Evolutionary conservation across 495 filamentous ascomycete genomes (phyloP).

Genomic region (Monascus purpureus): DNA sequence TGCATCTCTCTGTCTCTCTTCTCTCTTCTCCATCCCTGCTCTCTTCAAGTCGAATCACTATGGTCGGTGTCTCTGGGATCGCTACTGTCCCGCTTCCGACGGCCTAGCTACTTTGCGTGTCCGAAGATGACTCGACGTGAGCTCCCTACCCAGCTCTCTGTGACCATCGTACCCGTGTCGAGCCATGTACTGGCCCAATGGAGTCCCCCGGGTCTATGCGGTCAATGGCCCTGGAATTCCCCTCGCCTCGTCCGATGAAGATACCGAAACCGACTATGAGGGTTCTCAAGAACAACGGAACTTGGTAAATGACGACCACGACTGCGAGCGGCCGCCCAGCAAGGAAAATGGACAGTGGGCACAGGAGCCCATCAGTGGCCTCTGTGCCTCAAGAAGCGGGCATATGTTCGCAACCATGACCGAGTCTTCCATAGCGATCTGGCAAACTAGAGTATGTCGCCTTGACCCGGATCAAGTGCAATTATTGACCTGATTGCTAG

Average conservation of each 20-base stretch:
- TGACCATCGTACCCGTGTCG: slow-evolving; percentile 13
- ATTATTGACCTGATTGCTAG: slow-evolving; percentile 36
- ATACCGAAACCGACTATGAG: slow-evolving; percentile 5
- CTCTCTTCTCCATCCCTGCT: background rate
- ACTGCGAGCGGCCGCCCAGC: slow-evolving; percentile 6
- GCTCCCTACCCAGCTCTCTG: slow-evolving; percentile 11
- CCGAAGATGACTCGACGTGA: slow-evolving; percentile 30
- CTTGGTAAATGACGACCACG: slow-evolving; percentile 4
- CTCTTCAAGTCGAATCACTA: slow-evolving; percentile 3
- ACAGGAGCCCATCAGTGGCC: slow-evolving; percentile 51
- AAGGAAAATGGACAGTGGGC: slow-evolving; percentile 23
- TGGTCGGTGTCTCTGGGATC: slow-evolving; percentile 11
- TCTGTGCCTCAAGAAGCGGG: slow-evolving; percentile 68
- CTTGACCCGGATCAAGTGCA: slow-evolving; percentile 3
- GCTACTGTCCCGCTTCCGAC: slow-evolving; percentile 8
- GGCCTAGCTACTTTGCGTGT: slow-evolving; percentile 4
- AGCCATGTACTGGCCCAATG: slow-evolving; percentile 96
- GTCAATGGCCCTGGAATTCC: slow-evolving; percentile 43
- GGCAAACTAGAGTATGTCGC: slow-evolving; percentile 78
- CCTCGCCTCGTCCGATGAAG: slow-evolving; percentile 24
- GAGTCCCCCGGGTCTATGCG: slow-evolving; percentile 79
- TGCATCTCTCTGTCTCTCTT: slow-evolving; percentile 1
- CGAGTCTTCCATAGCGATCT: slow-evolving; percentile 64
- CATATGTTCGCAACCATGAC: slow-evolving; percentile 86
- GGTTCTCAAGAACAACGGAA: background rate